Conservation (phyloP, 495 filamentous ascomycete species). For the Penicillium bovifimosum region DNA sequence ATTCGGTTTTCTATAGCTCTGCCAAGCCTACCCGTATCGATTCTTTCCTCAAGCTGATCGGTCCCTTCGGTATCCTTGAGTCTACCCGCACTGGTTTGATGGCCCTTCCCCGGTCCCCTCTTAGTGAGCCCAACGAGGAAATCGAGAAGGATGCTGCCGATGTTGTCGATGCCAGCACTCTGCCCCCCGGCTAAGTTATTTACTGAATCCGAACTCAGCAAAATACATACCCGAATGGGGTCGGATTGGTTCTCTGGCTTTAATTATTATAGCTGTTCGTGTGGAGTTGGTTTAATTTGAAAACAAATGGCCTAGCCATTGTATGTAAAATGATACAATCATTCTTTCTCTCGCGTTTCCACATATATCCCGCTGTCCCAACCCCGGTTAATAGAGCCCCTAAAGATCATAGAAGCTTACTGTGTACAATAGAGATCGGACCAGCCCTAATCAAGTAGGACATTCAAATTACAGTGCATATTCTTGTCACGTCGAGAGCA, state of each 20-base stretch:
- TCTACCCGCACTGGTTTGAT: slow-evolving; percentile 91
- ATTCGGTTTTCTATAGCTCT: slow-evolving; percentile 47
- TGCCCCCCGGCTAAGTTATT: slow-evolving; percentile 76
- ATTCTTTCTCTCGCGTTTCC: slow-evolving; percentile 1
- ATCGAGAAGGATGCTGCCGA: slow-evolving; percentile 79
- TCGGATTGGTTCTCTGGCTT: slow-evolving; percentile 16
- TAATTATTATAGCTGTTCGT: slow-evolving; percentile 8
- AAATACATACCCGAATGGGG: slow-evolving; percentile 23
- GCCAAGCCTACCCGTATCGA: slow-evolving; percentile 93
- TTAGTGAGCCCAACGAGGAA: slow-evolving; percentile 68
- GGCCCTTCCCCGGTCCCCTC: slow-evolving; percentile 89
- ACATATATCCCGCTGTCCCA: not conserved
- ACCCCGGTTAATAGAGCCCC: not conserved
- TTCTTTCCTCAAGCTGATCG: slow-evolving; percentile 92
- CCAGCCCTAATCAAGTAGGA: too few relatives aligned
- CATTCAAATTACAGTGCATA: too few relatives aligned
- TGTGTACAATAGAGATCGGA: too few relatives aligned
- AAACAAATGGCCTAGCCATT: slow-evolving; percentile 2
- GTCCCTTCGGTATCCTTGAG: slow-evolving; percentile 95
- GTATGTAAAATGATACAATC: slow-evolving; percentile 6
- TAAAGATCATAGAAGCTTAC: too few relatives aligned
- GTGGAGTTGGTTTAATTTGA: slow-evolving; percentile 4
- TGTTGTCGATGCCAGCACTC: slow-evolving; percentile 84
- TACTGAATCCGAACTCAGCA: slow-evolving; percentile 10
- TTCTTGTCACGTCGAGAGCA: not conserved